These are phyloP conservation scores for Globisporangium cystogenes DNA, from an alignment of 352 stramenopile genomes.

Conservation along the genomic window DNA sequence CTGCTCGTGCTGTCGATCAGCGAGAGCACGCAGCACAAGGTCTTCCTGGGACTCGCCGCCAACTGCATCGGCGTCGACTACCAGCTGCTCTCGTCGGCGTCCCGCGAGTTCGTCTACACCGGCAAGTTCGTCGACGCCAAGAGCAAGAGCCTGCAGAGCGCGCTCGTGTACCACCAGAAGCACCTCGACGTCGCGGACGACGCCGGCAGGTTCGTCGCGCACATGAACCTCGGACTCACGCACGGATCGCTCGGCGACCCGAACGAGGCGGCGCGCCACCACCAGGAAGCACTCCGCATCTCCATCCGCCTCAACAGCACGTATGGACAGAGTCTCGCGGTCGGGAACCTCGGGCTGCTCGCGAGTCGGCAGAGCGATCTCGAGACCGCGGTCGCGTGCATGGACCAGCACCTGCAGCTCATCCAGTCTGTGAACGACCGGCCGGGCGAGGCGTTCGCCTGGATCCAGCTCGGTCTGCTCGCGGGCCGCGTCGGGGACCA, in stretches of 20 bases:
- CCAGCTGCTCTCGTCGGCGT: constrained; percentile 58
- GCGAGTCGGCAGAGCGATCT: constrained; percentile 80
- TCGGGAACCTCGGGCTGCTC: constrained; percentile 84
- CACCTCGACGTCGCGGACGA: constrained; percentile 78
- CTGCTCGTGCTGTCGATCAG: constrained; percentile 83
- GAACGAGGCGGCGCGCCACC: constrained; percentile 70
- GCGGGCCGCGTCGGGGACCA: constrained; percentile 47
- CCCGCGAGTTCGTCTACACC: constrained; percentile 66
- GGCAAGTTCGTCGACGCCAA: constrained; percentile 56
- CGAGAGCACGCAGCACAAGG: constrained; percentile 66
- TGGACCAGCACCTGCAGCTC: constrained; percentile 89
- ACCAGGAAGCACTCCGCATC: constrained; percentile 83
- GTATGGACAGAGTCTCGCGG: constrained; percentile 82
- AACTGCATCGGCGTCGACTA: constrained; percentile 90
- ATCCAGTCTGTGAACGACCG: constrained; percentile 81
- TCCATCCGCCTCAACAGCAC: constrained; percentile 81
- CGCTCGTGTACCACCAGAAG: constrained; percentile 64
- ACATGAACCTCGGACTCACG: constrained; percentile 84
- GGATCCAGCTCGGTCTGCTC: constrained; percentile 82
- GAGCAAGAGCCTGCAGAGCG: constrained; percentile 42
- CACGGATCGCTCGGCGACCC: constrained; percentile 56
- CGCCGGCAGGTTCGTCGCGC: constrained; percentile 81
- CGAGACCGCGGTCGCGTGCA: constrained; percentile 71
- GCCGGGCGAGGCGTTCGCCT: constrained; percentile 74
- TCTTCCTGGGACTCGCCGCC: constrained; percentile 70